Evolutionary conservation across 768 basidiomycete genomes (phyloP), one percentile per base, ranked within the genome.

Genomic region (Austroboletus festivus): DNA sequence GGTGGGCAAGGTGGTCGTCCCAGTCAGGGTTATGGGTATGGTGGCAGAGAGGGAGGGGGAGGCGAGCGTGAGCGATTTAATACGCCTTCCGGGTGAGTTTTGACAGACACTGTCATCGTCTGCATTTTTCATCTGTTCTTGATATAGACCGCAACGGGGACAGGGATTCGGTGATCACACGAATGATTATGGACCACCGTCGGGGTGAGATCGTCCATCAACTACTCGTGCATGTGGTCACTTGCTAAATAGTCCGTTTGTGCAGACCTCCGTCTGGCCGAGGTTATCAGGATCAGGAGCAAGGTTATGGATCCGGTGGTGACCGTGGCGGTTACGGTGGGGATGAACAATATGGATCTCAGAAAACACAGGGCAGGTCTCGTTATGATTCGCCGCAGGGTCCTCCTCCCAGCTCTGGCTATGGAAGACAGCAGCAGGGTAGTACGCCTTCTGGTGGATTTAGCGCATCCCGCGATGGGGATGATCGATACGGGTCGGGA

Each of bases 401-500:
- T 22, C 37, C 37, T 37, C 24, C 42, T 5, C 1, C 50, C 23
- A 50, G 51, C 11, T 15, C 48, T 31, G 52, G 48, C 9, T 20
- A 43, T 33, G 49, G 52, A 9, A 40, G 21, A 28, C 33, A 30
- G 18, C 33, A 30, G 18, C 31, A 46, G 39, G 53, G 47, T 0
- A 52, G 51, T 19, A 18, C 48, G 19, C 61, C 60, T 13, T 19
- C 55, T 18, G 60, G 60, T 3, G 61, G 49, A 18, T 61, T 63
- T 4, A 20, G 7, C 10, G 19, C 41, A 5, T 49, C 61, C 4
- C 50, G 50, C 9, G 48, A 40, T 10, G 55, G 23, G 21, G 62
- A 42, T 8, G 46, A 49, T 1, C 50, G 5, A 24, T 50, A 50
- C 2, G 35, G 46, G 53, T 19, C 38, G 51, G 50, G 42, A 3